phyloP scores from a whole-genome alignment of 768 basidiomycete genomes.

The Mycena venus region DNA sequence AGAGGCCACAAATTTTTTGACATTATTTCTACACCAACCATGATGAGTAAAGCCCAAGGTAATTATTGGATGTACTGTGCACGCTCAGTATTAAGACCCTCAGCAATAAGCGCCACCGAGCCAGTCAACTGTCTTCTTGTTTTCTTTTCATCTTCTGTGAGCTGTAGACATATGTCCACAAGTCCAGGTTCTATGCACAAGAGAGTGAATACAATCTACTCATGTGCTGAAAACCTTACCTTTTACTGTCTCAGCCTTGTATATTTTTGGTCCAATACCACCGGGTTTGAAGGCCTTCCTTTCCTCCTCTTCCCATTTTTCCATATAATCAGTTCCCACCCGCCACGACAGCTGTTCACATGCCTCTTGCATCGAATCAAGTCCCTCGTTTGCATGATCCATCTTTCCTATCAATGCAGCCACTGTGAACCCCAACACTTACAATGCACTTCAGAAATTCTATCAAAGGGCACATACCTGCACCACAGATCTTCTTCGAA shows the following conservation, averaged over 20 bases:
- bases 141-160: neutral
- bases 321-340: neutral
- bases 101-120: neutral
- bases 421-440: too few species aligned
- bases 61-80: neutral
- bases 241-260: neutral
- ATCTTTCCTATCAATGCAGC: neutral
- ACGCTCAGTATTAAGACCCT: neutral
- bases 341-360: neutral
- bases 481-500: constrained; percentile 46
- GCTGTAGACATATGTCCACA: neutral
- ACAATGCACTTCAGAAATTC: too few species aligned
- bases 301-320: constrained; percentile 1
- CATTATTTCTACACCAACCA: neutral
- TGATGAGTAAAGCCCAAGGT: neutral
- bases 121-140: neutral
- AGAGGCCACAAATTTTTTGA: neutral
- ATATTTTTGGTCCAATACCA: neutral
- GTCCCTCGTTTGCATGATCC: neutral
- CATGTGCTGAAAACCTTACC: neutral
- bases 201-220: neutral
- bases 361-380: neutral
- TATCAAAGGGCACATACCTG: constrained; percentile 21
- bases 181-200: neutral
- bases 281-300: neutral